Evolutionary conservation across 2,329 filamentous ascomycete genomes (phyloP), one percentile per base, ranked within the genome.

Genomic region (Neofusicoccum sp.): DNA sequence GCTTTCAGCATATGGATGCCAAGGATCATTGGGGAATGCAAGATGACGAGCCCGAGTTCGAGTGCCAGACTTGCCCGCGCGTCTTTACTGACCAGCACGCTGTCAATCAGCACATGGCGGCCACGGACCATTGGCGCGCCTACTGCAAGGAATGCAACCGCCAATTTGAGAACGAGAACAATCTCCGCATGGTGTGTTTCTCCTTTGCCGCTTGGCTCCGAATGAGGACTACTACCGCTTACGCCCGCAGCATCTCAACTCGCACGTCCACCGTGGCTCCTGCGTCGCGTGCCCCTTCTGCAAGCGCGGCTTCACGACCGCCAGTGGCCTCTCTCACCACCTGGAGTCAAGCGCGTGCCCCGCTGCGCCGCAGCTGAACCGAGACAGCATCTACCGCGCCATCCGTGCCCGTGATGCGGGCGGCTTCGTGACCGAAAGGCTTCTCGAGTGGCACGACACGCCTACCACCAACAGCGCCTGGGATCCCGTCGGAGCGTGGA

Each of bases 231-330:
- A 20, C 20, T 20, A 20, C 20, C 20, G 20, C 20, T 20, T 40
- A 7, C 20, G 20, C 20, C 20, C 20, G 40, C 61, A 87, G 84
- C 85, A 88, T 63, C 73, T 84, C 2, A 81, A 80, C 26, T 86
- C 83, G 0, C 72, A 72, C 3, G 67, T 69, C 45, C 85, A 88
- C 66, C 74, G 74, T 0, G 79, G 79, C 57, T 61, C 49, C 0
- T 69, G 69, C 2, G 69, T 86, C 6, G 0, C 47, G 0, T 89
- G 86, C 56, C 85, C 82, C 0, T 87, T 84, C 66, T 89, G 86
- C 71, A 67, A 74, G 40, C 62, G 48, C 1, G 30, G 8, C 2
- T 83, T 76, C 63, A 72, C 78, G 6, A 80, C 80, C 0, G 83
- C 84, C 1, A 83, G 80, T 0, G 85, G 84, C 3, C 64, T 87